Conservation (phyloP, 2,329 filamentous ascomycete genomes). For the Metarhizium album region DNA sequence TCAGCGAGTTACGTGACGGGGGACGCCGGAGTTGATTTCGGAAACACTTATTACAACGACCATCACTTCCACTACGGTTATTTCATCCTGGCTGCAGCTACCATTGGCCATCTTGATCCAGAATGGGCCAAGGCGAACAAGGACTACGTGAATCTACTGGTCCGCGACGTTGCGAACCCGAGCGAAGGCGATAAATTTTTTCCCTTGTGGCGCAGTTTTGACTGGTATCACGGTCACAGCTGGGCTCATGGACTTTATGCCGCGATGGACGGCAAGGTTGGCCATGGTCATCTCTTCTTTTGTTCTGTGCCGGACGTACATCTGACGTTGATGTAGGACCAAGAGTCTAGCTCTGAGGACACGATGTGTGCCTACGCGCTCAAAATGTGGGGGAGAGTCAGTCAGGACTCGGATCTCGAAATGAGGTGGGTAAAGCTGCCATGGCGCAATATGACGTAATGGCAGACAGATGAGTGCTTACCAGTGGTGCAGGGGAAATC, state of each 20-base stretch:
- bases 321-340: conserved; percentile 31
- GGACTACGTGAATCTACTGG: conserved; percentile 71
- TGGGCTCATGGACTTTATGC: conserved; percentile 79
- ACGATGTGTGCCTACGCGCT: conserved; percentile 76
- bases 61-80: conserved; percentile 77
- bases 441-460: neutral
- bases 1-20: conserved; percentile 60
- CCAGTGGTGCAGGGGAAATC: conserved; percentile 46
- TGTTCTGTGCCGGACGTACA: neutral
- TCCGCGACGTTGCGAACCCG: conserved; percentile 76
- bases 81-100: conserved; percentile 75
- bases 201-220: conserved; percentile 73
- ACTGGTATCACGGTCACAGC: conserved; percentile 91
- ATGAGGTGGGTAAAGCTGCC: conserved; percentile 40
- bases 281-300: neutral
- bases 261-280: conserved; percentile 58
- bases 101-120: conserved; percentile 70
- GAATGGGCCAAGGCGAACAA: conserved; percentile 63
- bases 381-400: conserved; percentile 85
- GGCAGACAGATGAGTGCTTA: conserved; percentile 3
- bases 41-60: conserved; percentile 77
- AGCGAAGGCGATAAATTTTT: conserved; percentile 60
- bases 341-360: conserved; percentile 87
- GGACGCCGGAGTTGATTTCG: conserved; percentile 68
- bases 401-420: conserved; percentile 68